Evolutionary conservation across 306 rosid species (phyloP).

Genomic region (Morella rubra): DNA sequence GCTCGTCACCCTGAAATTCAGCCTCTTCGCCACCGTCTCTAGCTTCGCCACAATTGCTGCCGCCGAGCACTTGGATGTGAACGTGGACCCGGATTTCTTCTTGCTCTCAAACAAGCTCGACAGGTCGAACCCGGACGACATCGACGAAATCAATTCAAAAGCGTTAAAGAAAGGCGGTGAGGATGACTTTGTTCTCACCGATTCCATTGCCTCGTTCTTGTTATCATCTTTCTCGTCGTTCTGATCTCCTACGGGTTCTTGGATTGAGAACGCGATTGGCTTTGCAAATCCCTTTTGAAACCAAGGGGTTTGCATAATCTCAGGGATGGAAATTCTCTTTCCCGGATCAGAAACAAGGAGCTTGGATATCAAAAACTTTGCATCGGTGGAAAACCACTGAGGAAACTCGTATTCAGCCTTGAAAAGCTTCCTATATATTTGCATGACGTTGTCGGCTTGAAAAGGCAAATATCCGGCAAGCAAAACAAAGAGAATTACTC

Average conservation of each 20-base stretch:
- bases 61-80: conserved; percentile 69
- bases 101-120: conserved; percentile 67
- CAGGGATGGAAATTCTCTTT: conserved; percentile 51
- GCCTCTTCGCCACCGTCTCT: conserved; percentile 40
- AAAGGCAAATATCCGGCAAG: conserved; percentile 70
- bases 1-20: conserved; percentile 42
- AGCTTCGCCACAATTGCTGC: conserved; percentile 49
- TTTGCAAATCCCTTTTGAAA: conserved; percentile 51
- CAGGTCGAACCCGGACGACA: conserved; percentile 73
- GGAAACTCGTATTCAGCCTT: conserved; percentile 61
- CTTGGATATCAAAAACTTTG: conserved; percentile 48
- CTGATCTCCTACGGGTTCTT: conserved; percentile 18
- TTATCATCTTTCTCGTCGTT: conserved; percentile 22
- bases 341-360: conserved; percentile 62
- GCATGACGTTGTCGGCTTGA: conserved; percentile 61
- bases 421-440: conserved; percentile 61
- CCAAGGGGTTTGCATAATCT: conserved; percentile 61
- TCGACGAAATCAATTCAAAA: conserved; percentile 68
- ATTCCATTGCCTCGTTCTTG: conserved; percentile 9
- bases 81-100: conserved; percentile 51
- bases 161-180: conserved; percentile 72
- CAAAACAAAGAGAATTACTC: conserved; percentile 63
- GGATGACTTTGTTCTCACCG: conserved; percentile 28
- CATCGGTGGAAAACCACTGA: conserved; percentile 55
- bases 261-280: conserved; percentile 45